These are phyloP conservation scores for Jatropha curcas DNA, from an alignment of 345 rosid species.

Conservation along the genomic window DNA sequence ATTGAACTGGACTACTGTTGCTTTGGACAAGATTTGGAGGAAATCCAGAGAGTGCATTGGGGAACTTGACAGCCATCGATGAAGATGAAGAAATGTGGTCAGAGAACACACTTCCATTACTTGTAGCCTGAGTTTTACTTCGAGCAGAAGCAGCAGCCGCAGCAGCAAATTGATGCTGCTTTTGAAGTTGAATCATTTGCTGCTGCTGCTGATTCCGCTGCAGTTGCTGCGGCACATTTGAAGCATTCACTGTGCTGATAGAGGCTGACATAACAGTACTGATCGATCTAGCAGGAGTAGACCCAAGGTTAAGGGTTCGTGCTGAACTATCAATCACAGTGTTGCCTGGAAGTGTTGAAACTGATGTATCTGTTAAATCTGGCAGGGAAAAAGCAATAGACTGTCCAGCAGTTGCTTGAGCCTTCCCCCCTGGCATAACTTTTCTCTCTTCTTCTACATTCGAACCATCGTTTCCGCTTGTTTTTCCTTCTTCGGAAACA, in stretches of 20 bases:
- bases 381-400: constrained; percentile 78
- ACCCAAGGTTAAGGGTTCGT: constrained; percentile 57
- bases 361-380: constrained; percentile 57
- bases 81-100: constrained; percentile 58
- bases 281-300: constrained; percentile 49
- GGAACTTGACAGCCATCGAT: constrained; percentile 57
- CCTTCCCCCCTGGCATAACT: constrained; percentile 40
- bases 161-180: constrained; percentile 59
- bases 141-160: constrained; percentile 60
- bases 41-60: constrained; percentile 55
- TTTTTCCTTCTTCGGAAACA: constrained; percentile 64
- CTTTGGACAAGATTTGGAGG: constrained; percentile 78
- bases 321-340: constrained; percentile 76
- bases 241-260: constrained; percentile 29
- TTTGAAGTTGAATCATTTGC: constrained; percentile 68
- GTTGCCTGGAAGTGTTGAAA: constrained; percentile 54
- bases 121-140: constrained; percentile 57
- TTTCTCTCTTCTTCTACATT: constrained; percentile 69
- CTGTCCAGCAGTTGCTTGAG: constrained; percentile 52
- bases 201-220: constrained; percentile 50
- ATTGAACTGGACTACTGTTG: constrained; percentile 54
- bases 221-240: constrained; percentile 47
- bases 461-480: constrained; percentile 46
- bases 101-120: constrained; percentile 61
- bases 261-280: constrained; percentile 46